A percentile compares a stretch with the other conserved stretches of the same genome.
phyloP scores from a whole-genome alignment of 2,329 filamentous ascomycete genomes.

The Diaporthe eres region DNA sequence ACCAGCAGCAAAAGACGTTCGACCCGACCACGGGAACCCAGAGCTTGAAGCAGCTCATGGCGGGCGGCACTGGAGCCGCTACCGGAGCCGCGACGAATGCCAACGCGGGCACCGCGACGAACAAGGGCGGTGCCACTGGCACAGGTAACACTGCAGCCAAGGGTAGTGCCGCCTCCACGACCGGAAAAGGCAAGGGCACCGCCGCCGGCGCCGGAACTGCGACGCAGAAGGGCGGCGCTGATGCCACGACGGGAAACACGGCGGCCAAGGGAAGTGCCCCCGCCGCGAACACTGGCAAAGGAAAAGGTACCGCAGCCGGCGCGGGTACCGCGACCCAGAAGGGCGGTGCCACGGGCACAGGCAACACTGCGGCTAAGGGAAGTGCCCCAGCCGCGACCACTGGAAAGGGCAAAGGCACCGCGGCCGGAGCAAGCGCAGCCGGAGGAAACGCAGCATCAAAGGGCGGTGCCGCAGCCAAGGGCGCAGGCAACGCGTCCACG shows the following conservation, averaged over 20 bases:
- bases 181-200: neutral
- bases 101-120: neutral
- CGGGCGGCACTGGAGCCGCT: neutral
- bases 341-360: neutral
- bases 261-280: neutral
- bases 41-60: constrained; percentile 17
- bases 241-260: neutral
- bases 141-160: neutral
- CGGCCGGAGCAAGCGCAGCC: neutral
- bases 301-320: neutral
- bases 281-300: neutral
- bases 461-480: neutral
- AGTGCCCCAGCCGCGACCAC: neutral
- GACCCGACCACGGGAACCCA: constrained; percentile 14
- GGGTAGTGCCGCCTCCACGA: neutral
- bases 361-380: neutral
- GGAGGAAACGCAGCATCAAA: neutral
- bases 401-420: neutral
- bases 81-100: neutral
- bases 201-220: neutral
- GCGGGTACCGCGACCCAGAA: neutral
- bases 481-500: neutral
- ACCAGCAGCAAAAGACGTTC: constrained; percentile 14
- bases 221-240: neutral
- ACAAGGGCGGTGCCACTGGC: neutral